These are phyloP conservation scores for Linaria vulgaris DNA, from an alignment of 257 asterid species.

Conservation along the genomic window DNA sequence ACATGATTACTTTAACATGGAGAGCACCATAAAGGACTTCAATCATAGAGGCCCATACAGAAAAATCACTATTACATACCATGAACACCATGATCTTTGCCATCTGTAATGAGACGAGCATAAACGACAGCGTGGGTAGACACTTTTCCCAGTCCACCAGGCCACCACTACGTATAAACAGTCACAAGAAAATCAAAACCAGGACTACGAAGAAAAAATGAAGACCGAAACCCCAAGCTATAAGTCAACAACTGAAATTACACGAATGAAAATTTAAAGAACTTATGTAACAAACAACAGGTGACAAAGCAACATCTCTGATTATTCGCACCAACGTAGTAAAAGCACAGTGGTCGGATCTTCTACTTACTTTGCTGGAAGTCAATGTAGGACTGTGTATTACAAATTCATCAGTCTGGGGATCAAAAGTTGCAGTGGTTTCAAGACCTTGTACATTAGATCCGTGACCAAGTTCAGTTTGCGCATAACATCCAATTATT, in stretches of 20 bases:
- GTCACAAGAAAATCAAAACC: conserved; percentile 24
- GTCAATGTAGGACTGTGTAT: conserved; percentile 96
- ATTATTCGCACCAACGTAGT: conserved; percentile 18
- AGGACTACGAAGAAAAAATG: neutral
- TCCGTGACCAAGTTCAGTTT: conserved; percentile 99
- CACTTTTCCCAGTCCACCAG: conserved; percentile 98
- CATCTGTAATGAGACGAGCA: conserved; percentile 84
- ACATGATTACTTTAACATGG: conserved; percentile 3
- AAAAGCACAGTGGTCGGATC: neutral
- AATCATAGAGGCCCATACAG: conserved; percentile 16
- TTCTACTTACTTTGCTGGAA: conserved; percentile 81
- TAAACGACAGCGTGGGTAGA: conserved; percentile 88
- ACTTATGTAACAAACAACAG: conserved; percentile 11
- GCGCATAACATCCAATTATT: conserved; percentile 98
- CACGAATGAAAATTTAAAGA: neutral
- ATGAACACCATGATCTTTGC: conserved; percentile 82
- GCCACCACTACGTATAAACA: conserved; percentile 79
- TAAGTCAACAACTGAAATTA: conserved; percentile 2
- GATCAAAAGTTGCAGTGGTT: conserved; percentile 97
- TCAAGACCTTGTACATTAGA: conserved; percentile 99
- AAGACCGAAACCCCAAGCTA: neutral
- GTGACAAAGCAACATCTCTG: conserved; percentile 12
- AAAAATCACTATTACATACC: conserved; percentile 43
- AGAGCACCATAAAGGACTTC: conserved; percentile 11
- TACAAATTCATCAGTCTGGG: conserved; percentile 81